Evolutionary conservation across 1,139 yeast genomes (phyloP).

Genomic region (Debaryomycetaceae sp.): DNA sequence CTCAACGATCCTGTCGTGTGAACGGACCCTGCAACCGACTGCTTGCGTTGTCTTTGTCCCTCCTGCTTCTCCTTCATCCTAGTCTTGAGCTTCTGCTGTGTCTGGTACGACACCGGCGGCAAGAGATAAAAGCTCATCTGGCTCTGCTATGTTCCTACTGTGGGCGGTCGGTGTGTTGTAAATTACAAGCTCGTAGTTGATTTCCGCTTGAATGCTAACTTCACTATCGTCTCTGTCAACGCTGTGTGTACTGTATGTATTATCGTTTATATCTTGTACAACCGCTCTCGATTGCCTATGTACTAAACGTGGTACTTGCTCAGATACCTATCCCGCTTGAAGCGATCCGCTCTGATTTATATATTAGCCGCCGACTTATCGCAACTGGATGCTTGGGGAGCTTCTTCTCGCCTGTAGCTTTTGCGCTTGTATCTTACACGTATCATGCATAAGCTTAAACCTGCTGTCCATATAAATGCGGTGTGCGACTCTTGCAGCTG

Average conservation of each 20-base stretch:
- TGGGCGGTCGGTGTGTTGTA: no score
- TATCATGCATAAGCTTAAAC: not conserved
- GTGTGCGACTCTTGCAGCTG: no score
- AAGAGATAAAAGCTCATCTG: conserved; percentile 11
- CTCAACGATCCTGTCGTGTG: not conserved
- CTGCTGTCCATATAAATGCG: not conserved
- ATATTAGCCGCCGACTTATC: not conserved
- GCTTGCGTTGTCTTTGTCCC: not conserved
- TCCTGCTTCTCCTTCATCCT: conserved; percentile 7
- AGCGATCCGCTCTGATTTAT: not conserved
- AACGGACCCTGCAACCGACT: not conserved
- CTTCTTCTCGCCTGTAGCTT: not conserved
- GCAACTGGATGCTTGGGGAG: not conserved
- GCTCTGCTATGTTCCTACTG: not conserved
- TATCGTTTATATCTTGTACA: not conserved
- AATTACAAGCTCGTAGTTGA: no score
- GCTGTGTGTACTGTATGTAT: not conserved
- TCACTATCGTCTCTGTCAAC: not conserved
- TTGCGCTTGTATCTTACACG: not conserved
- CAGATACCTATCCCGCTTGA: not conserved
- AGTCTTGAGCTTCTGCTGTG: conserved; percentile 12
- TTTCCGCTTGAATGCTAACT: not conserved
- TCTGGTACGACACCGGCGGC: conserved; percentile 13
- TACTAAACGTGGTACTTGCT: not conserved
- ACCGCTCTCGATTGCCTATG: not conserved